Evolutionary conservation across 192 early-diverging fungal species (phyloP), one percentile per base, ranked within the genome.

Genomic region (Coemansia sp.): DNA sequence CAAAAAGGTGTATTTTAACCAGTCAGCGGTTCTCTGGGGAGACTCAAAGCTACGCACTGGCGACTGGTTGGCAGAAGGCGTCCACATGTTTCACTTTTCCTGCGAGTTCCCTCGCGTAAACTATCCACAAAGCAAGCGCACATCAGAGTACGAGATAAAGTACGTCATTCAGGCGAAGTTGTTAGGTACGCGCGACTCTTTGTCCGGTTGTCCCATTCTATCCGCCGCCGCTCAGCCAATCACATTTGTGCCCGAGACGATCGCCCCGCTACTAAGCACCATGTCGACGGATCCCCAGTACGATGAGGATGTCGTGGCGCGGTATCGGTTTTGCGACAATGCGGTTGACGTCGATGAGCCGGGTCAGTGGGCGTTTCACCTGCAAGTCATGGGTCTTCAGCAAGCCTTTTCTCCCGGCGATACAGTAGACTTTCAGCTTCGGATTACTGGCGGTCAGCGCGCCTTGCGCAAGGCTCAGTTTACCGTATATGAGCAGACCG

Each of bases 51-150:
- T 74, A 21, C 70, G 66, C n/a, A 39, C 40, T 56, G 7, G 9
- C 6, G 61, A 41, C 24, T 37, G 44, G 56, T 70, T 81, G 40
- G 24, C 64, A 0, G 61, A 40, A 1, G 79, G 79, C 31, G 46
- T 81, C 24, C 74, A 81, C 68, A 76, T 76, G 80, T 83, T 83
- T 27, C 80, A 83, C 16, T 83, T 83, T 45, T 78, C 80, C 24
- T 78, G 71, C 76, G 76, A 77, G 57, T 78, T 83, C 41, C 76
- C 76, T 17, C 75, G 75, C 59, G 72, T 75, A 19, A 83, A 83
- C 64, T 83, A 78, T 35, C 80, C 80, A 31, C 69, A 75, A 39
- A 83, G 69, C 72, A 40, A 59, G 31, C 19, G 63, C 0, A 74
- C 80, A 1, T 7, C 56, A 10, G 80, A 83, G 29, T 78, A 78